These are phyloP conservation scores for Ogataea minuta DNA, from an alignment of 805 yeast species.

Conservation along the genomic window DNA sequence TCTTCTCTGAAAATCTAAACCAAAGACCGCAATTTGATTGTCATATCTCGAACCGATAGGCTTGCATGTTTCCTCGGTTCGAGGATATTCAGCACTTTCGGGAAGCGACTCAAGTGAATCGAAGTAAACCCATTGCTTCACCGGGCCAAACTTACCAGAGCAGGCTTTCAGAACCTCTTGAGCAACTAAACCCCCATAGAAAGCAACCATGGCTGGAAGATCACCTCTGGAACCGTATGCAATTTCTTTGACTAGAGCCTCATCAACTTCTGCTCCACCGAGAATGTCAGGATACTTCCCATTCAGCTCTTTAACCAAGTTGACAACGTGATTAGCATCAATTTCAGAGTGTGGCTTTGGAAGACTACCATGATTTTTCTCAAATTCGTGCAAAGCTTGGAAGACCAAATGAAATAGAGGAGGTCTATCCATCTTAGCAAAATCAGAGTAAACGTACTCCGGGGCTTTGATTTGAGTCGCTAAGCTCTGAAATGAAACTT, in stretches of 20 bases:
- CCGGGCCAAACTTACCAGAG: constrained; percentile 92
- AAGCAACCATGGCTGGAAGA: constrained; percentile 83
- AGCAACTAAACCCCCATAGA: constrained; percentile 91
- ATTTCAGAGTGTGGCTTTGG: constrained; percentile 76
- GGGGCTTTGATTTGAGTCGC: constrained; percentile 69
- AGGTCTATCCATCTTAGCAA: constrained; percentile 92
- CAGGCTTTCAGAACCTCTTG: constrained; percentile 95
- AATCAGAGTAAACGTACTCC: constrained; percentile 78
- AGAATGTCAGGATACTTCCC: constrained; percentile 55
- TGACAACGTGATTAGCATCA: constrained; percentile 68
- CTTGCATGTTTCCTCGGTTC: constrained; percentile 68
- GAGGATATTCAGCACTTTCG: constrained; percentile 48
- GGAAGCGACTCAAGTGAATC: constrained; percentile 94
- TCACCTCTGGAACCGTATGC: constrained; percentile 90
- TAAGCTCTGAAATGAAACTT: constrained; percentile 61
- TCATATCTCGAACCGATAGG: constrained; percentile 86
- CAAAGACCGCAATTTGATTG: constrained; percentile 93
- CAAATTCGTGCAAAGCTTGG: constrained; percentile 81
- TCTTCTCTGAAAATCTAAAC: constrained; percentile 68
- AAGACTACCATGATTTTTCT: constrained; percentile 58
- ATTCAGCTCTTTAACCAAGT: constrained; percentile 58
- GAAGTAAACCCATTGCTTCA: constrained; percentile 87
- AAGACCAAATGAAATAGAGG: constrained; percentile 88
- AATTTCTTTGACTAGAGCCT: constrained; percentile 64
- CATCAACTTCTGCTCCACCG: constrained; percentile 55